Evolutionary conservation across 352 stramenopile species (phyloP).

Genomic region (Achlya hypogyna): DNA sequence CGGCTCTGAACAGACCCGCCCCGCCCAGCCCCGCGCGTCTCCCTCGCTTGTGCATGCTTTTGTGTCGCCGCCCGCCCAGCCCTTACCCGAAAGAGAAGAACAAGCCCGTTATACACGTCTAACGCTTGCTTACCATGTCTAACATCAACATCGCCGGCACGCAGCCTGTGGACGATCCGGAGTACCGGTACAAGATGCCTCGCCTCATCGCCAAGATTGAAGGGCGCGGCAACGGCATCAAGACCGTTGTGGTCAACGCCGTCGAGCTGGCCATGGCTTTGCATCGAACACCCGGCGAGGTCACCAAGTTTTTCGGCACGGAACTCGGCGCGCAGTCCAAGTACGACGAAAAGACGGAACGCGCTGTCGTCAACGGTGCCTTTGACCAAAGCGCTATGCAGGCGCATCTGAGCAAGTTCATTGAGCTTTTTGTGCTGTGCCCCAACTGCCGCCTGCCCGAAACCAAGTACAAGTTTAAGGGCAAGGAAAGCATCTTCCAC

Average conservation of each 20-base stretch:
- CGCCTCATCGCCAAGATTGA: conserved; percentile 95
- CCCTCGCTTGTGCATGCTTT: conserved; percentile 16
- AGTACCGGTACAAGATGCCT: conserved; percentile 99
- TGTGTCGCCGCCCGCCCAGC: conserved; percentile 3
- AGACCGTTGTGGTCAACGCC: conserved; percentile 98
- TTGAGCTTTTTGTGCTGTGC: conserved; percentile 98
- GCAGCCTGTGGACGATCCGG: conserved; percentile 86
- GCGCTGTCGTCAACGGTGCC: conserved; percentile 95
- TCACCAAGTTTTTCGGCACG: conserved; percentile 98
- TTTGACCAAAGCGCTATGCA: conserved; percentile 92
- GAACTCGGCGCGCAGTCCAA: conserved; percentile 98
- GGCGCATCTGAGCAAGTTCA: conserved; percentile 95
- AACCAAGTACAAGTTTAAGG: conserved; percentile 99
- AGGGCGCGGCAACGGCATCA: conserved; percentile 98
- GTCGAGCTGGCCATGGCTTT: conserved; percentile 89
- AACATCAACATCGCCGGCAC: conserved; percentile 87
- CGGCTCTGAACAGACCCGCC: background rate
- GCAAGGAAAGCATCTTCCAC: conserved; percentile 92
- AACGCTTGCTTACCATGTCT: conserved; percentile 44
- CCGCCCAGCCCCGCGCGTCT: background rate
- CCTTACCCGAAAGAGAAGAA: conserved; percentile 14
- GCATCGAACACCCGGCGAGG: conserved; percentile 91
- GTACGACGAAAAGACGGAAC: conserved; percentile 93
- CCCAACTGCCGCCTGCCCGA: conserved; percentile 95
- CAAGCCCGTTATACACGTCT: conserved; percentile 17